Evolutionary conservation across 352 stramenopile genomes (phyloP).

Genomic region (Thraustotheca clavata): DNA sequence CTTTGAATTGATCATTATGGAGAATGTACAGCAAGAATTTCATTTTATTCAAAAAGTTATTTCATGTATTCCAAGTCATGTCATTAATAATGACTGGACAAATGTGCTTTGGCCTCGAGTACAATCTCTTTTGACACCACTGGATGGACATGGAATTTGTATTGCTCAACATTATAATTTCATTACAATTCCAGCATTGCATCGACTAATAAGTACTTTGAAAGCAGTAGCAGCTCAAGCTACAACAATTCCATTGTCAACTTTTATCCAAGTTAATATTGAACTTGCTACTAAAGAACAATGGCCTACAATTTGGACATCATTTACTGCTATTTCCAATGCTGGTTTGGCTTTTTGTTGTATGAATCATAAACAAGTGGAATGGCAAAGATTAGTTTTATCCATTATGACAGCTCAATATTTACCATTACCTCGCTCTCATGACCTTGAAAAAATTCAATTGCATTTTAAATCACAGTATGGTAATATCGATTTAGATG

Average conservation of each 20-base stretch:
- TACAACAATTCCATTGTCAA: not conserved
- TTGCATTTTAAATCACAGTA: not conserved
- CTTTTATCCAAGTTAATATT: not conserved
- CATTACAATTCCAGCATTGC: not conserved
- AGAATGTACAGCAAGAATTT: constrained; percentile 11
- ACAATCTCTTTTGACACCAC: constrained; percentile 2
- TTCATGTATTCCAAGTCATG: not conserved
- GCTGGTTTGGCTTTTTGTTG: constrained; percentile 14
- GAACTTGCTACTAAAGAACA: not conserved
- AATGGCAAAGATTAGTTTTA: constrained; percentile 9
- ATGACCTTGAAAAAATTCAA: not conserved
- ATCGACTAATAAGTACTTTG: not conserved
- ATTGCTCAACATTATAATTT: not conserved
- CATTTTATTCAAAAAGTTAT: constrained; percentile 1
- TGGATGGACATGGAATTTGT: not conserved
- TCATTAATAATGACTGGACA: not conserved
- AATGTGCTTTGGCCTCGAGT: not conserved
- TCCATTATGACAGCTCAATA: not conserved
- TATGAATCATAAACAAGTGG: not conserved
- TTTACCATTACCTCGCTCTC: not conserved
- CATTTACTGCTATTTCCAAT: not conserved
- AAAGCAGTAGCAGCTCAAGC: not conserved
- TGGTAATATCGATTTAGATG: not conserved
- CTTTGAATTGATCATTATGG: not conserved
- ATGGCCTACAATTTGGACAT: not conserved